Percentiles rank a stretch among this genome's conserved stretches.
These are phyloP conservation scores for Sporothrix phasma DNA, from an alignment of 2,329 filamentous ascomycete species.

Conservation along the genomic window DNA sequence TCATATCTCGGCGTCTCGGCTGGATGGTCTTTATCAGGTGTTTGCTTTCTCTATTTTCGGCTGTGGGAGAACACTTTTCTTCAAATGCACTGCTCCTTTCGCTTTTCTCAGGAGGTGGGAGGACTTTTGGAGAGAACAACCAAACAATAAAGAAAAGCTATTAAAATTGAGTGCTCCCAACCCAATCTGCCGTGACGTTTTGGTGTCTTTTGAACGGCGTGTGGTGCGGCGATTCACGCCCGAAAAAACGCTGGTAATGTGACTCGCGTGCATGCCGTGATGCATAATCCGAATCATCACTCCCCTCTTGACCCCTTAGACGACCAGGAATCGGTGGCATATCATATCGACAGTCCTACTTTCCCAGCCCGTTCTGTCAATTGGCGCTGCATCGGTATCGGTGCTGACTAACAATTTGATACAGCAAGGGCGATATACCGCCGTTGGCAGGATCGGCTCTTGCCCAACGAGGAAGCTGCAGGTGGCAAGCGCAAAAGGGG, in stretches of 20 bases:
- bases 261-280: background rate
- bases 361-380: background rate
- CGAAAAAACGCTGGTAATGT: too few relatives aligned
- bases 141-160: background rate
- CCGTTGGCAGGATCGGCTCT: background rate
- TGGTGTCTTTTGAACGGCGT: background rate
- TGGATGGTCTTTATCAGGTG: constrained; percentile 5
- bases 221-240: background rate
- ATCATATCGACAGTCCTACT: too few relatives aligned
- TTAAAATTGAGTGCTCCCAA: background rate
- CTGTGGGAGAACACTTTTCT: constrained; percentile 3
- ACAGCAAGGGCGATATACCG: background rate
- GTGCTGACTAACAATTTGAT: background rate
- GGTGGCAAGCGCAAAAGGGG: background rate
- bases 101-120: background rate
- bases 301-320: too few relatives aligned
- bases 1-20: too few relatives aligned
- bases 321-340: too few relatives aligned
- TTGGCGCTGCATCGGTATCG: background rate
- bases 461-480: constrained; percentile 8
- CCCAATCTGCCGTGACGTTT: too few relatives aligned
- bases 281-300: too few relatives aligned
- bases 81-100: background rate
- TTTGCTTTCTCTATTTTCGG: constrained; percentile 7
- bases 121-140: constrained; percentile 5